Percentiles rank a stretch among this genome's conserved stretches.
phyloP scores from a whole-genome alignment of 352 stramenopile species.

The Globisporangium acanthophoron region DNA sequence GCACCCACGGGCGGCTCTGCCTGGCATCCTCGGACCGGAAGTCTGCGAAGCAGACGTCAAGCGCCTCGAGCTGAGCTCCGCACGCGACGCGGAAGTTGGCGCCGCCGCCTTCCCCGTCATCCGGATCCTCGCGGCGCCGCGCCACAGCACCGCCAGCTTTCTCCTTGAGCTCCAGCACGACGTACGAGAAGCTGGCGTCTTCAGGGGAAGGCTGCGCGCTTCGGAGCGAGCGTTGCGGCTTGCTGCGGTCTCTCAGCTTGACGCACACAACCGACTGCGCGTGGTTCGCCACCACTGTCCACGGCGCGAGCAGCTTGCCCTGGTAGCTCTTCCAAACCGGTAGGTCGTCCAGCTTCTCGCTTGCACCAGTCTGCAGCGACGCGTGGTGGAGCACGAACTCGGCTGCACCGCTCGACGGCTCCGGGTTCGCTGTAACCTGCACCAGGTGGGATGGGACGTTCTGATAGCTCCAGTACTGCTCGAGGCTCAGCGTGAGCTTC shows the following conservation, averaged over 20 bases:
- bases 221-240: background rate
- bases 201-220: slow-evolving; percentile 1
- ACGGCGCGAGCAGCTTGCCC: slow-evolving; percentile 40
- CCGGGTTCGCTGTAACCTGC: slow-evolving; percentile 27
- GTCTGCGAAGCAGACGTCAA: slow-evolving; percentile 48
- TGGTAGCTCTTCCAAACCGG: slow-evolving; percentile 56
- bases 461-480: slow-evolving; percentile 67
- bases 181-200: slow-evolving; percentile 32
- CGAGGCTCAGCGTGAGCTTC: slow-evolving; percentile 35
- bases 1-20: slow-evolving; percentile 20
- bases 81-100: slow-evolving; percentile 16
- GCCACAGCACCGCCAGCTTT: slow-evolving; percentile 3
- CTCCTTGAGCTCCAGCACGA: slow-evolving; percentile 34
- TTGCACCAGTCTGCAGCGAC: slow-evolving; percentile 37
- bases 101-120: slow-evolving; percentile 12
- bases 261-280: slow-evolving; percentile 42
- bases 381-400: slow-evolving; percentile 47
- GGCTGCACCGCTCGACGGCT: slow-evolving; percentile 4
- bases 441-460: slow-evolving; percentile 35
- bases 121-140: background rate
- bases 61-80: slow-evolving; percentile 39
- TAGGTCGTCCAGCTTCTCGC: slow-evolving; percentile 39
- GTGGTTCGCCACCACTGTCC: slow-evolving; percentile 33
- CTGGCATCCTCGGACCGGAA: slow-evolving; percentile 7
- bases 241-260: slow-evolving; percentile 31